phyloP scores from a whole-genome alignment of 2,329 filamentous ascomycete species.

The Elsinoe australis region DNA sequence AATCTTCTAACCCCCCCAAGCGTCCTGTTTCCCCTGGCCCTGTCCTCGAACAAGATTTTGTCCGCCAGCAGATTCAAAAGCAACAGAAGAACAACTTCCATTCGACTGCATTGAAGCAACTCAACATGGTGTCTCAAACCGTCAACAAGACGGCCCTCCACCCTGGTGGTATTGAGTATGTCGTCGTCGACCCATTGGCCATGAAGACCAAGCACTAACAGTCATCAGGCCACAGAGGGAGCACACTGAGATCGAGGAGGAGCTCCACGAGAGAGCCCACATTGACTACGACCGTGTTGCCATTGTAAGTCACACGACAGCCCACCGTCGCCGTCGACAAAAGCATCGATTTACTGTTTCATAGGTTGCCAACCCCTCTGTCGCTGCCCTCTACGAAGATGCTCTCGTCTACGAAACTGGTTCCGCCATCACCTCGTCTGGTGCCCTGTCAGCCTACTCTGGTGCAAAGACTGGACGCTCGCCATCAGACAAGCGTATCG shows the following conservation, averaged over 20 bases:
- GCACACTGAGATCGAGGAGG: conserved; percentile 96
- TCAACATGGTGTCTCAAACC: conserved; percentile 41
- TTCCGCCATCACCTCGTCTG: conserved; percentile 91
- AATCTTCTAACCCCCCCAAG: conserved; percentile 21
- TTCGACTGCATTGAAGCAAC: conserved; percentile 47
- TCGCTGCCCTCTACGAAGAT: conserved; percentile 96
- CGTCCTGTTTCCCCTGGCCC: conserved; percentile 25
- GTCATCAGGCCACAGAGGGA: conserved; percentile 63
- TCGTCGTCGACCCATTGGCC: conserved; percentile 27
- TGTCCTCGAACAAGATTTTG: conserved; percentile 47
- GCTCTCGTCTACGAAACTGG: conserved; percentile 96
- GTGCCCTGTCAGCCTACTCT: conserved; percentile 93
- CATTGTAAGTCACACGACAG: conserved; percentile 59
- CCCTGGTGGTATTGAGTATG: conserved; percentile 82
- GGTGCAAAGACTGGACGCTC: conserved; percentile 97
- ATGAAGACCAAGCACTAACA: background rate
- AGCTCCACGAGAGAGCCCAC: conserved; percentile 94
- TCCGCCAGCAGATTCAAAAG: conserved; percentile 50
- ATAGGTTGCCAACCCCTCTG: conserved; percentile 80
- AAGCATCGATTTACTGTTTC: too few relatives aligned
- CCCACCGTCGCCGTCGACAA: conserved; percentile 18
- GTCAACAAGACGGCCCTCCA: conserved; percentile 92
- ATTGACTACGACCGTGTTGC: conserved; percentile 98
- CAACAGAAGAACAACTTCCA: conserved; percentile 53
- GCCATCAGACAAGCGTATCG: conserved; percentile 93